phyloP scores from a whole-genome alignment of 805 yeast genomes.

The Kuraishia molischiana region DNA sequence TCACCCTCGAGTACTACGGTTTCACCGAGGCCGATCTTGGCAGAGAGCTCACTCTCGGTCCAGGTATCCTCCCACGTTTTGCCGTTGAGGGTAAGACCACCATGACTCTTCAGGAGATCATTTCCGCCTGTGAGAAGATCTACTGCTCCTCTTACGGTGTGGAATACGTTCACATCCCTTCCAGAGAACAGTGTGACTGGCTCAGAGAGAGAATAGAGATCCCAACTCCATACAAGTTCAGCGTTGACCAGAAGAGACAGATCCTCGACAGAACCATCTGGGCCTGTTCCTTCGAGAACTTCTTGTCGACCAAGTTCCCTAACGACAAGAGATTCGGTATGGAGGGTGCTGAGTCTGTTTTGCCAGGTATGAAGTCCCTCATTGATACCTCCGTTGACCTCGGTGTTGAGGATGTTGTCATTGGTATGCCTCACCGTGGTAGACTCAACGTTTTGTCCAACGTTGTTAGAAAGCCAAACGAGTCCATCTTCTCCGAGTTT shows the following conservation, averaged over 20 bases:
- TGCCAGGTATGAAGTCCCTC: constrained; percentile 94
- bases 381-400: constrained; percentile 87
- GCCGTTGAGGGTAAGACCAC: constrained; percentile 49
- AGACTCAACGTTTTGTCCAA: constrained; percentile 95
- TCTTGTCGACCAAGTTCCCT: constrained; percentile 92
- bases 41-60: constrained; percentile 83
- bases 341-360: constrained; percentile 95
- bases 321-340: constrained; percentile 97
- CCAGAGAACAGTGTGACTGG: constrained; percentile 96
- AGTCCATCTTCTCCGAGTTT: constrained; percentile 94
- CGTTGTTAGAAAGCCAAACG: constrained; percentile 97
- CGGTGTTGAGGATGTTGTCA: constrained; percentile 92
- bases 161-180: constrained; percentile 95
- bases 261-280: constrained; percentile 93
- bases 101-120: constrained; percentile 70
- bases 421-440: constrained; percentile 99
- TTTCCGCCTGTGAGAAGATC: constrained; percentile 67
- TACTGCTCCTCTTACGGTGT: constrained; percentile 88
- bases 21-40: constrained; percentile 81
- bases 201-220: constrained; percentile 93
- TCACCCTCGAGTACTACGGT: constrained; percentile 87
- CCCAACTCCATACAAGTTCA: constrained; percentile 75
- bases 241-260: constrained; percentile 88
- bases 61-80: constrained; percentile 94
- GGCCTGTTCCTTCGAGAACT: constrained; percentile 90